A percentile compares a stretch with the other conserved stretches of the same genome.
These are phyloP conservation scores for Fusarium sulawesiense DNA, from an alignment of 2,329 filamentous ascomycete genomes.

Conservation along the genomic window DNA sequence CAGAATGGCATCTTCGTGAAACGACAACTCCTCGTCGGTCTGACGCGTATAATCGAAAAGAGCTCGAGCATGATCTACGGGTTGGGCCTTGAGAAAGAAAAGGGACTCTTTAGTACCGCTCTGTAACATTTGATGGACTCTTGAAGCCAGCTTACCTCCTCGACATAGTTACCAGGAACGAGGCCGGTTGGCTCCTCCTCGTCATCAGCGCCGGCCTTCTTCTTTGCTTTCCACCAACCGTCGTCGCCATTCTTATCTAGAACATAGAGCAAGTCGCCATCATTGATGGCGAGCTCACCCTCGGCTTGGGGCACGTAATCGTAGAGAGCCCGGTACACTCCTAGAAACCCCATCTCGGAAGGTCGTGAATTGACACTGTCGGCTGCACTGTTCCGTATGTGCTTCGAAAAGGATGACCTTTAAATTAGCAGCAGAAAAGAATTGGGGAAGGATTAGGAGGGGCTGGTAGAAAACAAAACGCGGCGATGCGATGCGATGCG, in stretches of 20 bases:
- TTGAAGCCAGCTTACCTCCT: slow-evolving; percentile 71
- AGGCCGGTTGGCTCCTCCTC: slow-evolving; percentile 92
- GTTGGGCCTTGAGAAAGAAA: slow-evolving; percentile 61
- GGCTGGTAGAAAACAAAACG: slow-evolving; percentile 20
- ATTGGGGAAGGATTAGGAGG: slow-evolving; percentile 3
- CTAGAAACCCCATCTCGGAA: slow-evolving; percentile 84
- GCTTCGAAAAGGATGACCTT: slow-evolving; percentile 25
- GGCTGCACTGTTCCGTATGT: slow-evolving; percentile 37
- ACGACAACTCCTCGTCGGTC: slow-evolving; percentile 97
- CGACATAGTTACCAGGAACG: slow-evolving; percentile 94
- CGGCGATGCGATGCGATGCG: slow-evolving; percentile 35
- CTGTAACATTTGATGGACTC: neutral
- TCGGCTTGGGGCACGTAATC: slow-evolving; percentile 90
- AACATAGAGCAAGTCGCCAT: slow-evolving; percentile 90
- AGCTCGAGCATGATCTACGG: slow-evolving; percentile 80
- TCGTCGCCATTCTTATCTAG: slow-evolving; percentile 81
- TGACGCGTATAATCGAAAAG: slow-evolving; percentile 98
- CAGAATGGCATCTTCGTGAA: slow-evolving; percentile 86
- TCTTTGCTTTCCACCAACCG: slow-evolving; percentile 97
- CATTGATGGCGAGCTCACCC: slow-evolving; percentile 84
- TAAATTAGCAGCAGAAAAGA: slow-evolving; percentile 11
- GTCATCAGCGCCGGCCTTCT: slow-evolving; percentile 83
- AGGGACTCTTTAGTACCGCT: slow-evolving; percentile 3
- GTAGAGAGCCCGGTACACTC: slow-evolving; percentile 90
- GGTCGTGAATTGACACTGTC: slow-evolving; percentile 33